A percentile compares a stretch with the other conserved stretches of the same genome.
Evolutionary conservation across 2,329 filamentous ascomycete genomes (phyloP).

Genomic region (Zasmidium angulare): DNA sequence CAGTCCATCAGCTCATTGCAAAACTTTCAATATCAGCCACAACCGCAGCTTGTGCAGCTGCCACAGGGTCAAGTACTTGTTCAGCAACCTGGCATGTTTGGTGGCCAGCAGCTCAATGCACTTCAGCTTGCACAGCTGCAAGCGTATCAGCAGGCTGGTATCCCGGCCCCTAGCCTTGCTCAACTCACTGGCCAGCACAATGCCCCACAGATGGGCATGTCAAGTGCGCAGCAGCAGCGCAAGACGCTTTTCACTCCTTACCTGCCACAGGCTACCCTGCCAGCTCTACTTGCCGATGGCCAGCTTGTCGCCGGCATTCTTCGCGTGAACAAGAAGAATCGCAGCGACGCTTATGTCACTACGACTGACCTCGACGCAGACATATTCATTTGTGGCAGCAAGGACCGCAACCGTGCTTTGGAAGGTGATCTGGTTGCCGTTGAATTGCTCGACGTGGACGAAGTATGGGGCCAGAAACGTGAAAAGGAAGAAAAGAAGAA

Average conservation of each 20-base stretch:
- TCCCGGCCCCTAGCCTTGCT: slow-evolving; percentile 52
- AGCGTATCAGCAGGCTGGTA: slow-evolving; percentile 83
- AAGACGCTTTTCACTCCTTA: slow-evolving; percentile 99
- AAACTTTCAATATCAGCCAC: slow-evolving; percentile 80
- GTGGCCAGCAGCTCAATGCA: slow-evolving; percentile 80
- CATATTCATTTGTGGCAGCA: slow-evolving; percentile 99
- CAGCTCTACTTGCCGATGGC: slow-evolving; percentile 84
- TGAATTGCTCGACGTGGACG: slow-evolving; percentile 94
- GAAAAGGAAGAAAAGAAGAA: slow-evolving; percentile 99
- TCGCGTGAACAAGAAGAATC: slow-evolving; percentile 99
- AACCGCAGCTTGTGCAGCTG: slow-evolving; percentile 84
- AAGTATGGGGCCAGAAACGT: slow-evolving; percentile 97
- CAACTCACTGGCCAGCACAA: slow-evolving; percentile 46
- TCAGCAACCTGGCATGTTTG: slow-evolving; percentile 75
- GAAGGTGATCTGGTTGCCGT: slow-evolving; percentile 95
- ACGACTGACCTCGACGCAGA: slow-evolving; percentile 94
- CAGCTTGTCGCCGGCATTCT: slow-evolving; percentile 95
- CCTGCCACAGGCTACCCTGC: slow-evolving; percentile 88
- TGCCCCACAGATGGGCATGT: slow-evolving; percentile 42
- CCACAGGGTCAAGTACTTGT: slow-evolving; percentile 80
- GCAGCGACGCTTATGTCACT: slow-evolving; percentile 96
- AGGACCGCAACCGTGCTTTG: slow-evolving; percentile 93
- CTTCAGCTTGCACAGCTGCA: slow-evolving; percentile 89
- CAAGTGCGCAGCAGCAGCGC: slow-evolving; percentile 83
- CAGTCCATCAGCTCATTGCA: slow-evolving; percentile 77